Percentiles rank a stretch among this genome's conserved stretches.
phyloP scores from a whole-genome alignment of 345 rosid species.

The Syzygium oleosum region DNA sequence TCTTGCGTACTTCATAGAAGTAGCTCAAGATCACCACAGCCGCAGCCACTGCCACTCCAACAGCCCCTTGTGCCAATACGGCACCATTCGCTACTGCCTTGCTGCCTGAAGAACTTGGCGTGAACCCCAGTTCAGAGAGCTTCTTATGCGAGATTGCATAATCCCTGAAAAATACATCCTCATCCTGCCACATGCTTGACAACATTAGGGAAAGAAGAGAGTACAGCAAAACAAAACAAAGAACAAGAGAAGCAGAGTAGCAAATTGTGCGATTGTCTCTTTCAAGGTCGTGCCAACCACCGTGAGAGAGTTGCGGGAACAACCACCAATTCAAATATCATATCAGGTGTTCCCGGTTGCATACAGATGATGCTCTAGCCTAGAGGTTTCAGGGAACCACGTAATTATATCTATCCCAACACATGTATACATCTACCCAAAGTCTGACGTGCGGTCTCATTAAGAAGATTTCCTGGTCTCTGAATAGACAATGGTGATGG shows the following conservation, averaged over 20 bases:
- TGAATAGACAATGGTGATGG: neutral
- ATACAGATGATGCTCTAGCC: neutral
- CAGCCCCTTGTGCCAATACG: slow-evolving; percentile 66
- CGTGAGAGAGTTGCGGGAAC: neutral
- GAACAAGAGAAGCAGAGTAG: neutral
- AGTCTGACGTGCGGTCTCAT: neutral
- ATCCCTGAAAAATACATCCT: slow-evolving; percentile 73
- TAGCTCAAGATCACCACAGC: slow-evolving; percentile 78
- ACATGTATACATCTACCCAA: neutral
- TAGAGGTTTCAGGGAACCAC: neutral
- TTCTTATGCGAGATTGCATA: slow-evolving; percentile 76
- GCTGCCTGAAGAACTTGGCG: slow-evolving; percentile 28
- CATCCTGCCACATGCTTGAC: slow-evolving; percentile 46
- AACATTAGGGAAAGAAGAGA: neutral
- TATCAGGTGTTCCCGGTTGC: neutral
- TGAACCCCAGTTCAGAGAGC: slow-evolving; percentile 84
- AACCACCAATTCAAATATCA: neutral
- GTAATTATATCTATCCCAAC: neutral
- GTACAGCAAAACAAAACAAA: neutral
- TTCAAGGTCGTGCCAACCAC: neutral
- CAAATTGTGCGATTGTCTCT: neutral
- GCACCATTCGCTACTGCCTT: slow-evolving; percentile 41
- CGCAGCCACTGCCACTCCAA: slow-evolving; percentile 74
- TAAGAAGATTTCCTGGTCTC: neutral
- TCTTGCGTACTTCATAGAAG: slow-evolving; percentile 68